phyloP scores from a whole-genome alignment of 768 basidiomycete species.

The Tephrocybe sp. region DNA sequence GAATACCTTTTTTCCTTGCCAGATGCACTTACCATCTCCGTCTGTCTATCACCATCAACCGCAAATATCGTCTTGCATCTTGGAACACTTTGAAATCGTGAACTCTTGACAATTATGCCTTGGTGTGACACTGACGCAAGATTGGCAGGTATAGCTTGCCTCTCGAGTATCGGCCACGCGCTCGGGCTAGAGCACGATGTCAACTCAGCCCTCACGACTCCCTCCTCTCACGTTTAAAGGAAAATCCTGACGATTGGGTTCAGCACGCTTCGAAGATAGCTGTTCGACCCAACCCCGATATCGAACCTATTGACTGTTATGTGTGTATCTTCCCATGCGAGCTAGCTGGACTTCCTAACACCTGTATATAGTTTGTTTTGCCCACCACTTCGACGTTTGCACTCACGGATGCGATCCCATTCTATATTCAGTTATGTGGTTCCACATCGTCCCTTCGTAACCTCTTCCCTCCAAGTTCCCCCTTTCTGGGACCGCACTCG shows the following conservation, averaged over 20 bases:
- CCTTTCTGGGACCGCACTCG: conserved; percentile 18
- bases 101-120: conserved; percentile 6
- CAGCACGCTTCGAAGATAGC: conserved; percentile 43
- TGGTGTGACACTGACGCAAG: not conserved
- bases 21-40: conserved; percentile 34
- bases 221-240: conserved; percentile 51
- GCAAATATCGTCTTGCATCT: conserved; percentile 29
- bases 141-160: conserved; percentile 36
- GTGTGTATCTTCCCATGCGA: conserved; percentile 31
- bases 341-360: not conserved
- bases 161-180: conserved; percentile 45
- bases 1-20: conserved; percentile 31
- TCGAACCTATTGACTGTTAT: conserved; percentile 49
- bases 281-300: conserved; percentile 27
- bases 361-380: conserved; percentile 1
- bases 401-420: conserved; percentile 5
- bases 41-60: conserved; percentile 30
- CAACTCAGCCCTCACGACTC: conserved; percentile 41
- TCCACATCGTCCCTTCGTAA: conserved; percentile 42
- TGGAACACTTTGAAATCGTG: conserved; percentile 39
- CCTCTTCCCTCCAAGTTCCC: conserved; percentile 32
- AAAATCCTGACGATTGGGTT: conserved; percentile 58
- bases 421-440: conserved; percentile 55
- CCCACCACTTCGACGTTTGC: conserved; percentile 4
- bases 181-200: conserved; percentile 37